phyloP scores from a whole-genome alignment of 345 rosid genomes.

The Erodium maritimum region DNA sequence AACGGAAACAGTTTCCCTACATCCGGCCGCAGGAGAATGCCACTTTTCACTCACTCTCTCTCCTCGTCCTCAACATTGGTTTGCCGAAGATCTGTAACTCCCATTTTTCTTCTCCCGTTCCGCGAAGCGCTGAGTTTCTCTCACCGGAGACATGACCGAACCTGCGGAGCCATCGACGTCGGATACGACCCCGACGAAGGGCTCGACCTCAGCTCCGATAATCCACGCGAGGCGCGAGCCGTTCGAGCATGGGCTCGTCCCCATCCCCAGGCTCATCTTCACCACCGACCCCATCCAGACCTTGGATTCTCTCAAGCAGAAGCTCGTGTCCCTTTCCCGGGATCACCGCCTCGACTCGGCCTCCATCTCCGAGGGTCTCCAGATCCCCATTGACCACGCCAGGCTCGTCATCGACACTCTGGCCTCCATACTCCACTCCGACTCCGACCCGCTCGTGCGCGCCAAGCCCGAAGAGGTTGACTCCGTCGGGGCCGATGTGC shows the following conservation, averaged over 20 bases:
- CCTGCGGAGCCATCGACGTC: slow-evolving; percentile 40
- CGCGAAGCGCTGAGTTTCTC: slow-evolving; percentile 5
- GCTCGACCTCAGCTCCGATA: slow-evolving; percentile 31
- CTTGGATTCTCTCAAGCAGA: slow-evolving; percentile 57
- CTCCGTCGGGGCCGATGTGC: slow-evolving; percentile 64
- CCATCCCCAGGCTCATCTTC: slow-evolving; percentile 81
- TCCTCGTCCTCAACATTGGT: slow-evolving; percentile 2
- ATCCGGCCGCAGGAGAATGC: not conserved
- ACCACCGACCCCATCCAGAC: slow-evolving; percentile 63
- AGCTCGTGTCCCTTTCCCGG: slow-evolving; percentile 27
- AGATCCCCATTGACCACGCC: slow-evolving; percentile 86
- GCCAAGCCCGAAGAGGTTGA: slow-evolving; percentile 45
- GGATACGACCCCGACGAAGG: slow-evolving; percentile 25
- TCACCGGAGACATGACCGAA: slow-evolving; percentile 34
- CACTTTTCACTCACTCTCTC: not conserved
- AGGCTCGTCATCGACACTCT: slow-evolving; percentile 79
- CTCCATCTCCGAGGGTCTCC: slow-evolving; percentile 59
- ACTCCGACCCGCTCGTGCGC: slow-evolving; percentile 57
- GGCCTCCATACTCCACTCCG: slow-evolving; percentile 72
- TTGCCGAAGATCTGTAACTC: slow-evolving; percentile 27
- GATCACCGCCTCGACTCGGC: slow-evolving; percentile 48
- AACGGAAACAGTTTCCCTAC: not conserved
- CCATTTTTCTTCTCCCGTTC: slow-evolving; percentile 10
- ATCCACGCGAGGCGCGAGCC: slow-evolving; percentile 85
- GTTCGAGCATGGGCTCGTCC: slow-evolving; percentile 93